phyloP scores from a whole-genome alignment of 2,329 filamentous ascomycete species.

The Aspergillus sp. region DNA sequence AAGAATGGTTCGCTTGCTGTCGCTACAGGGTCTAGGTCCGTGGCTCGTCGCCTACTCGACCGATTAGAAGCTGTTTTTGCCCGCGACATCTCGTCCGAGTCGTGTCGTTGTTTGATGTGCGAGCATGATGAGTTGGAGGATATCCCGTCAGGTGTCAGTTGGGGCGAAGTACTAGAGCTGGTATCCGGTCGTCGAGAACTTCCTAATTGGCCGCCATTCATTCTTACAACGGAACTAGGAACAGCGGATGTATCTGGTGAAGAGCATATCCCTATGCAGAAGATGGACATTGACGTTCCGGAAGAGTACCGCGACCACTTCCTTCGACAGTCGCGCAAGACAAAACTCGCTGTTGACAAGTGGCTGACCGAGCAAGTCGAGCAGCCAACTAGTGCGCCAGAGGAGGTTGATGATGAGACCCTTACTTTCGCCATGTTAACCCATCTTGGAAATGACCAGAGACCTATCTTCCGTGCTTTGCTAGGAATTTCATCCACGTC shows the following conservation, averaged over 20 bases:
- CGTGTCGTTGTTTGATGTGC: slow-evolving; percentile 86
- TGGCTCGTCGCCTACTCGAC: slow-evolving; percentile 86
- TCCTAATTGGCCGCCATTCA: slow-evolving; percentile 85
- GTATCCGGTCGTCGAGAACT: slow-evolving; percentile 86
- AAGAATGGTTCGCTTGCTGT: slow-evolving; percentile 90
- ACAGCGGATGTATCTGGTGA: slow-evolving; percentile 57
- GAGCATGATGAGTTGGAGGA: slow-evolving; percentile 61
- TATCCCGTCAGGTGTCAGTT: slow-evolving; percentile 68
- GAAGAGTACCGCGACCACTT: slow-evolving; percentile 94
- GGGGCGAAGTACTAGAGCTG: slow-evolving; percentile 93
- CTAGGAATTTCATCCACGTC: slow-evolving; percentile 60
- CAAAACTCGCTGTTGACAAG: slow-evolving; percentile 82
- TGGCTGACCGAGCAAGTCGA: slow-evolving; percentile 84
- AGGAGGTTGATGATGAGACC: slow-evolving; percentile 92
- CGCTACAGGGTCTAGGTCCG: slow-evolving; percentile 89
- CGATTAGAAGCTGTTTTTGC: slow-evolving; percentile 93
- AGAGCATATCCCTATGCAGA: slow-evolving; percentile 62
- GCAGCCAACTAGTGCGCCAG: slow-evolving; percentile 70
- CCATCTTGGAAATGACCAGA: slow-evolving; percentile 72
- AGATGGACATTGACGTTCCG: slow-evolving; percentile 90
- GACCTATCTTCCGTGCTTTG: slow-evolving; percentile 79
- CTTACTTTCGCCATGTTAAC: slow-evolving; percentile 91
- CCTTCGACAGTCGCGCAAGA: slow-evolving; percentile 87
- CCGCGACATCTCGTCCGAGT: slow-evolving; percentile 80
- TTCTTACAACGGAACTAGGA: slow-evolving; percentile 60